Conservation (phyloP, 2,329 filamentous ascomycete species). For the Fusarium annulatum region DNA sequence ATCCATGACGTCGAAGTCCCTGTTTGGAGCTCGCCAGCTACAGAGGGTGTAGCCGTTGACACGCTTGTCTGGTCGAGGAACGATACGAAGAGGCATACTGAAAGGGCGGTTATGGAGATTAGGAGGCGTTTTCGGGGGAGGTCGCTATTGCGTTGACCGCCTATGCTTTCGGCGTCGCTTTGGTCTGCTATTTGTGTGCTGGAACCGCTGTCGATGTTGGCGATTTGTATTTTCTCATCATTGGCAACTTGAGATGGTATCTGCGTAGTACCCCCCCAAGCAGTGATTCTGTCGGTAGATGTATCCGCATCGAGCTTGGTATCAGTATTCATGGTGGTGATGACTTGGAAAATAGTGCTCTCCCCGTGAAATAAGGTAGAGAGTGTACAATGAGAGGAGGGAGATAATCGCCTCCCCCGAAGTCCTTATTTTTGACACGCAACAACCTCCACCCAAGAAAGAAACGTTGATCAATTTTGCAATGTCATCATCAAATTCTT, state of each 20-base stretch:
- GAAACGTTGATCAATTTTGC: neutral
- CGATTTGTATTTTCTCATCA: neutral
- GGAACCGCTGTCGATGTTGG: neutral
- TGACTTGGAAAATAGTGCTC: no score
- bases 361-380: no score
- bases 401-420: neutral
- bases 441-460: neutral
- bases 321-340: no score
- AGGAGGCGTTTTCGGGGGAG: conserved; percentile 50
- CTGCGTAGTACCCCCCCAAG: no score
- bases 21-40: neutral
- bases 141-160: conserved; percentile 48
- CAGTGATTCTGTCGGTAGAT: no score
- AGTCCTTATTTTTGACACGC: neutral
- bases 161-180: conserved; percentile 37
- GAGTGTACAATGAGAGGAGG: no score
- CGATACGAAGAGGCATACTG: neutral
- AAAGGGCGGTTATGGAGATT: conserved; percentile 25
- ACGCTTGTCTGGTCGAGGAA: neutral
- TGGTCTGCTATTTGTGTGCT: neutral
- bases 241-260: fast-evolving
- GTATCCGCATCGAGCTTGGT: no score
- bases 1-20: neutral
- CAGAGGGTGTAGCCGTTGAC: neutral
- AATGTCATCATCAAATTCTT: neutral